Evolutionary conservation across 192 early-diverging fungal species (phyloP).

Genomic region (Rhizoclosmatium sp.): DNA sequence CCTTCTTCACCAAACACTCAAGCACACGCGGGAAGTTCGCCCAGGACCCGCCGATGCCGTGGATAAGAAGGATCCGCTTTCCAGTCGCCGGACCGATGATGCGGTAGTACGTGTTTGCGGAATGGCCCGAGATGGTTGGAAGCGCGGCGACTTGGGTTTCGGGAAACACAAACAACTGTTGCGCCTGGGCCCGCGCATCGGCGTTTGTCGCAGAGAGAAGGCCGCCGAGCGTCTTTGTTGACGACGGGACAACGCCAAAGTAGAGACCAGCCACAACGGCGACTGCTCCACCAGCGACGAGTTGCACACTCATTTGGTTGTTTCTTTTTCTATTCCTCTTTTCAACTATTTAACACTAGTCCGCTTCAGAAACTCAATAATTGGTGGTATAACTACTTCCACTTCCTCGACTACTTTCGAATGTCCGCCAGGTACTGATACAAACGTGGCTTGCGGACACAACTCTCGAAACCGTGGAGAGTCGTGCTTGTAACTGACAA

Average conservation of each 20-base stretch:
- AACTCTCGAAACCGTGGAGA: conserved; percentile 2
- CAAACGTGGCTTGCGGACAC: conserved; percentile 3
- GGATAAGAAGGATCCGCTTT: not conserved
- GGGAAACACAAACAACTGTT: not conserved
- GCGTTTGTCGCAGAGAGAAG: not conserved
- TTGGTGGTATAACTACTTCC: not conserved
- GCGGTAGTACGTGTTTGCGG: not conserved
- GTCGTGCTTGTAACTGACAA: conserved; percentile 7
- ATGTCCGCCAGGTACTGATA: conserved; percentile 14
- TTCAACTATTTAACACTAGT: too few relatives aligned
- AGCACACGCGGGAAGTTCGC: conserved; percentile 15
- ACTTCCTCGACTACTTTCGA: not conserved
- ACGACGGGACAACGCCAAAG: conserved; percentile 5
- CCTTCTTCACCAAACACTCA: not conserved
- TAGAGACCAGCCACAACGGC: not conserved
- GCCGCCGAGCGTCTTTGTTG: not conserved
- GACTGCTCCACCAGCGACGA: too few relatives aligned
- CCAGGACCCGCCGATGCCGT: conserved; percentile 9
- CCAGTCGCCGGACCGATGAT: not conserved
- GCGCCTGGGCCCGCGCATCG: not conserved
- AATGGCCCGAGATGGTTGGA: not conserved
- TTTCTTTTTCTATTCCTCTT: not conserved
- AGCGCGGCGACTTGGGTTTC: not conserved
- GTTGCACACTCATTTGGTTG: too few relatives aligned
- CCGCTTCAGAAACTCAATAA: conserved; percentile 3